Evolutionary conservation across 2,329 filamentous ascomycete species (phyloP), one percentile per base, ranked within the genome.

Genomic region (Fusarium zealandicum): DNA sequence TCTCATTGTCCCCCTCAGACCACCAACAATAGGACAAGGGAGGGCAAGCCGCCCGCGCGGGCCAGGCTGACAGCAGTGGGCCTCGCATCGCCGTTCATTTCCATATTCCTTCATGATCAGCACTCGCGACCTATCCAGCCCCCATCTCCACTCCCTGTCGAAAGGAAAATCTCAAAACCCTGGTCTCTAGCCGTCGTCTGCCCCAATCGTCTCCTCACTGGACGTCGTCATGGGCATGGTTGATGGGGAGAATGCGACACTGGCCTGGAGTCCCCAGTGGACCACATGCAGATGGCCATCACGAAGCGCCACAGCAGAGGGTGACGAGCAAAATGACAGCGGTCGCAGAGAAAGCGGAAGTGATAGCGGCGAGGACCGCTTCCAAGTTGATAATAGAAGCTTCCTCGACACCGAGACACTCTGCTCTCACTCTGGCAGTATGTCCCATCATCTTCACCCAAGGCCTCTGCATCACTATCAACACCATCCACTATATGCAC

Each of bases 401-500:
- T 68, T 68, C 59, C 47, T 68, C 32, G 66, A 68, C 57, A 67
- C 58, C 22, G 66, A 68, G 39, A 68, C 66, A n/a, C 54, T 66
- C 47, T 63, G 46, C 42, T 68, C 66, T 12, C 38, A 48, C 38
- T 57, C 66, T 27, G 61, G 51, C 36, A 63, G 62, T 57, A 47
- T 55, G 17, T 52, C 57, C 43, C 58, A 57, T 54, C 46, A 46
- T 45, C 56, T 55, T 22, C 44, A 49, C 39, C 56, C 60, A 37
- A 63, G 59, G 17, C 61, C 61, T 60, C 32, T 60, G 27, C 55
- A 59, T 36, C 61, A 60, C 37, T 59, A 64, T 38, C 44, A 54
- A 43, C 32, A 37, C 43, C 60, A 52, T 30, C 42, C 41, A 36
- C 51, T 53, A 49, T 51, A 47, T 61, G 57, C 49, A 57, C 49